Evolutionary conservation across 164 flowering plant genomes (phyloP), one percentile per base, ranked within the genome.

Genomic region (Saururus chinensis): DNA sequence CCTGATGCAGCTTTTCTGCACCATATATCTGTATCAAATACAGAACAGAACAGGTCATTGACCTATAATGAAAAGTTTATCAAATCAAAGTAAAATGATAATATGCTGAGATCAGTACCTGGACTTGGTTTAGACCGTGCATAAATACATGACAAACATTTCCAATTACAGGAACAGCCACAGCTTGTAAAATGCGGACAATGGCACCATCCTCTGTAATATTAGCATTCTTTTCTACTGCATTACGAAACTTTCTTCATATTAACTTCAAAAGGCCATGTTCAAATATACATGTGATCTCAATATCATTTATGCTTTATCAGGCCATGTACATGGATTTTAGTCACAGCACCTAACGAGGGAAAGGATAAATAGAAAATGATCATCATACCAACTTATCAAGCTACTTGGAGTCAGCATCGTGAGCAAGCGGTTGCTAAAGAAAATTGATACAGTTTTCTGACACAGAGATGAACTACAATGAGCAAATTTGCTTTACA

Each of bases 111-210:
- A 23, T 35, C 11, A 68, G 63, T 71, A 92, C 99, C 82, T 88
- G 92, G 51, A 90, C 77, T 37, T 76, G 78, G 68, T 93, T 90
- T 22, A 93, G 76, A 22, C 99, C 99, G 61, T 85, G 81, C 99
- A 93, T 93, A 70, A 93, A 93, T 37, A 93, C 87, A 70, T 93
- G 85, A 66, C 96, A 90, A 73, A 82, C 87, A 77, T 89, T 92
- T 53, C 98, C 98, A 70, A 92, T 49, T 42, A 89, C 73, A 42
- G 98, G 98, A 70, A 89, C 95, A 56, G 98, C 98, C 49, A 92
- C 68, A 51, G 88, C 79, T 66, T 82, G 97, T 68, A 92, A 78
- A 87, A 81, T 80, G 40, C 88, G 88, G 13, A 75, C 37, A 37
- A 89, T 42, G 56, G 70, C 67, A 1, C 96, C 85, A 21, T 89